Base-by-base conservation (phyloP, 2,329 filamentous ascomycete species). In the Penicillium occitanis region DNA sequence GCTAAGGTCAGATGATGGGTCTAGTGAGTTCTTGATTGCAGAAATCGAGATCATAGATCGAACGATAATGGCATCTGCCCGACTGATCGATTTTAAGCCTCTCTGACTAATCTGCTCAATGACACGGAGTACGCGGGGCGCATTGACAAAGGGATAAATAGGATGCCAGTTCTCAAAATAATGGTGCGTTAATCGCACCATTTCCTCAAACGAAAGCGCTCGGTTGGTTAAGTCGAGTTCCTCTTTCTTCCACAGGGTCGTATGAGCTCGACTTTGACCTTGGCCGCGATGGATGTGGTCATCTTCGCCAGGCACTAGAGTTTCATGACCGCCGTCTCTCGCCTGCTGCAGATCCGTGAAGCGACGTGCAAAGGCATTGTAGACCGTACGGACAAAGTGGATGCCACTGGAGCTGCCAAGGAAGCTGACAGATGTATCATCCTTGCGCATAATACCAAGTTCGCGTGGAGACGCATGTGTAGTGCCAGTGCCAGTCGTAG, bases 401-500 rank as follows among this genome's bases (percentile, higher is more conserved):
- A 51, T 51, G 48, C 48, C 48, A 5, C 25, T 51, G 48, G 48
- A 51, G 48, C 48, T 51, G 48, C 48, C 48, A 10, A 51, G 48
- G 48, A 51, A 51, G 48, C 48, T 51, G 48, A 51, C 14, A 30
- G 22, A 53, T 53, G 50, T 53, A 53, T 53, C 50, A 30, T 53
- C 50, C 8, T 53, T 53, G 50, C 50, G 50, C 50, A 53, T 53
- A 5, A 53, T 53, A 8, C 50, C 25, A n/a, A 28, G 17, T 30
- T 53, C 50, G 25, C 50, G 50, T 30, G 50, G 25, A 53, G 50
- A 30, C 17, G 14, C 28, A 53, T n/a, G 28, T 3, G 25, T 30
- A n/a, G 14, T 33, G 25, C 25, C 50, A 53, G 50, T 53, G 14
- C 50, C 50, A 8, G 48, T 30, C 22, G 6, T 53, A 1, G 25